Evolutionary conservation across 2,329 filamentous ascomycete genomes (phyloP), one percentile per base, ranked within the genome.

Genomic region (Hansfordia pulvinata): DNA sequence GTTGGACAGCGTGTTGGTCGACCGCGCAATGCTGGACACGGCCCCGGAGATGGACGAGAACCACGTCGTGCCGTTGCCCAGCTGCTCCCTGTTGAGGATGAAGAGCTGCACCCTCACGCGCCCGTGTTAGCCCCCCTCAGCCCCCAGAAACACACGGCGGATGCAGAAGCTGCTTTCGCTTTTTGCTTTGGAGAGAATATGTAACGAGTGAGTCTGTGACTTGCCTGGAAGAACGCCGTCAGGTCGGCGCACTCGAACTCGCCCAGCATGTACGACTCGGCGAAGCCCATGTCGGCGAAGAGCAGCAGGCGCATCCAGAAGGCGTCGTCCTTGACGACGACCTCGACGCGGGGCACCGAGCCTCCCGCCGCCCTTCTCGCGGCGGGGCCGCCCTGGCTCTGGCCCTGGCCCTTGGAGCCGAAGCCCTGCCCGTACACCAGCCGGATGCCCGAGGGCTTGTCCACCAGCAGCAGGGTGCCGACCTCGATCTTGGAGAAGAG

Each of bases 211-310:
- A 8, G 12, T 17, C 14, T 18, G 3, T 10, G 13, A 33, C 52
- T 40, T 43, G 74, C 69, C 45, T 69, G 64, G 46, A 84, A 82
- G 43, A 83, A 80, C 3, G 62, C 61, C 2, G 72, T 74, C 37
- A 84, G 45, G 43, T 82, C 67, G 8, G 64, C 53, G 32, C 76
- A 81, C 27, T 71, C 66, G 16, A 81, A 61, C 44, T 83, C 76
- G 23, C 71, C 72, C 10, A 82, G 58, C 74, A 83, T 82, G 42
- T 78, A 82, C 16, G 73, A 68, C 46, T 79, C 72, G 9, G 76
- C 69, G 35, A 83, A 80, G 3, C 77, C 77, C 74, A 83, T 81
- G 46, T 83, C 77, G 19, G 69, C 73, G 42, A 80, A 79, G 16
- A 83, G 50, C 23, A 76, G 60, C 27, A 80, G 49, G 20, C 76